These are phyloP conservation scores for Sporothrix schenckii DNA, from an alignment of 2,329 filamentous ascomycete species.

Conservation along the genomic window DNA sequence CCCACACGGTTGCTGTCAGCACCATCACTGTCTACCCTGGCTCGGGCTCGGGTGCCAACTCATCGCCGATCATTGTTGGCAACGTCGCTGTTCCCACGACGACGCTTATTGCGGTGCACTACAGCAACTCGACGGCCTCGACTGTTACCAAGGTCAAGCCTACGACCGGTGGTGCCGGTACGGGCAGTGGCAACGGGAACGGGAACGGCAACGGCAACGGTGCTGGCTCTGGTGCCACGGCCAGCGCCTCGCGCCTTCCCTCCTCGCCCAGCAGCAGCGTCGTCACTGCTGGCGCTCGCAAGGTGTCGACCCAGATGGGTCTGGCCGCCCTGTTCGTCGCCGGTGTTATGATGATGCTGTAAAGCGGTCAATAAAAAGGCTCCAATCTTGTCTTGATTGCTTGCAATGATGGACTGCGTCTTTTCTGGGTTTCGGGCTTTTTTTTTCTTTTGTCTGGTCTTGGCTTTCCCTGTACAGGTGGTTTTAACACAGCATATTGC, in stretches of 20 bases:
- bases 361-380: not conserved
- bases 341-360: constrained; percentile 33
- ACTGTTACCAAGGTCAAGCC: constrained; percentile 17
- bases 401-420: not conserved
- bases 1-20: constrained; percentile 30
- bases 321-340: constrained; percentile 29
- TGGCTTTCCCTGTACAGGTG: not conserved
- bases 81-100: constrained; percentile 24
- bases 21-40: constrained; percentile 45
- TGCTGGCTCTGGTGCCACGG: not conserved
- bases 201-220: not conserved
- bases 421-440: not conserved
- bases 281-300: constrained; percentile 34
- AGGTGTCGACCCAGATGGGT: constrained; percentile 31
- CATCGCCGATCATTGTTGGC: not conserved
- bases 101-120: not conserved
- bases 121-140: constrained; percentile 26
- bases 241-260: constrained; percentile 11
- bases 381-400: not conserved
- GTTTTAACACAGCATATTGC: constrained; percentile 15
- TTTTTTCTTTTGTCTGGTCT: constrained; percentile 10
- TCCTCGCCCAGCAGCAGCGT: constrained; percentile 20
- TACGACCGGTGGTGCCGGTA: not conserved
- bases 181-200: not conserved
- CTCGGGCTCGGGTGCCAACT: not conserved